Base-by-base conservation (phyloP, 2,329 filamentous ascomycete genomes). In the Tolypocladium pustulatum region DNA sequence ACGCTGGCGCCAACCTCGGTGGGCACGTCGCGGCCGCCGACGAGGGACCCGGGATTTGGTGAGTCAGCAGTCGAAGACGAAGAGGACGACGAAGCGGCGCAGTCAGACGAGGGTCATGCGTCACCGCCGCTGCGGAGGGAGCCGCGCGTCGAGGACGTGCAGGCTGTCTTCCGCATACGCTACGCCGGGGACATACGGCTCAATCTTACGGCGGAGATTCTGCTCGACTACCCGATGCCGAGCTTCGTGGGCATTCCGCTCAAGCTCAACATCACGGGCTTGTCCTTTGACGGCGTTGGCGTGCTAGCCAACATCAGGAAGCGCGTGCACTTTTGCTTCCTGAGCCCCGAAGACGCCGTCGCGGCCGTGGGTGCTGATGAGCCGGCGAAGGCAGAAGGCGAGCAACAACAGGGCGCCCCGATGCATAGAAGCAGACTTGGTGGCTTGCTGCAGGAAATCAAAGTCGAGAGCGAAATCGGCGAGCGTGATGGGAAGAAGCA, bases 211-310 rank as follows among this genome's bases (percentile, higher is more conserved):
- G 92, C 94, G 0, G 92, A 97, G 73, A 96, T 99, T 49, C 79
- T 97, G 37, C 85, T 99, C 38, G 94, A 99, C 73, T 99, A 99
- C 71, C 94, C 94, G 0, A 97, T 97, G 90, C 92, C 92, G 46
- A 96, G 90, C 76, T 99, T 99, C 68, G 93, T 97, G 2, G 91
- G 92, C 15, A 93, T 99, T 61, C 94, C 94, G 1, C 81, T 99
- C 54, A 93, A 94, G 72, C 80, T 99, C 32, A 96, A 93, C 71
- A 95, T 99, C 65, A 97, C 94, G 0, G 94, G 94, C 0, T 75
- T 99, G 61, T 91, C 89, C 0, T 99, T 99, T 74, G 93, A 99
- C 69, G 94, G 94, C 1, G 90, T 97, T 12, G 93, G 92, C 1
- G 90, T 97, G 54, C 74, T 97, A 59, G 94, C 94, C 12, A 88